Conservation (phyloP, 2,329 filamentous ascomycete species). For the Cyphellophora attinorum region DNA sequence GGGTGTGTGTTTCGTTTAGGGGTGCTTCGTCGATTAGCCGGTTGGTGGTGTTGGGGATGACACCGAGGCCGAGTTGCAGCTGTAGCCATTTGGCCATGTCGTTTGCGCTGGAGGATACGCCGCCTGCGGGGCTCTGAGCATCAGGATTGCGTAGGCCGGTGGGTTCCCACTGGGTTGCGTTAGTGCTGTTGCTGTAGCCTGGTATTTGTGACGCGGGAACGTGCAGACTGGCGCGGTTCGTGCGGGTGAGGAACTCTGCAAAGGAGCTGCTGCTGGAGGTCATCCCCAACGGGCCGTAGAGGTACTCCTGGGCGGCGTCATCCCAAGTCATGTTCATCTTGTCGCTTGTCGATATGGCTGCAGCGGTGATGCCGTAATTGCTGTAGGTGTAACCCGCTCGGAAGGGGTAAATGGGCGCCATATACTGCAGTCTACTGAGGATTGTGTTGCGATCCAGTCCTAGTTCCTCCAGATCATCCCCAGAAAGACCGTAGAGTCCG, state of each 20-base stretch:
- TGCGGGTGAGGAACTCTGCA: background rate
- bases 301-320: background rate
- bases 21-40: no score
- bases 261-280: slow-evolving; percentile 1
- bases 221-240: no score
- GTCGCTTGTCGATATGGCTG: background rate
- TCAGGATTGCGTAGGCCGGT: slow-evolving; percentile 2
- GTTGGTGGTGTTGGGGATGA: no score
- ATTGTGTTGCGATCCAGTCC: slow-evolving; percentile 1
- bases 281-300: slow-evolving; percentile 3
- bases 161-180: background rate
- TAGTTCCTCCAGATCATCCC: slow-evolving; percentile 2
- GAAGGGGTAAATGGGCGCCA: slow-evolving; percentile 1
- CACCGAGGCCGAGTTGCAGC: slow-evolving; percentile 2
- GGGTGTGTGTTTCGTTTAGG: no score
- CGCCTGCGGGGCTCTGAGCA: slow-evolving; percentile 3
- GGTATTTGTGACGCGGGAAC: no score
- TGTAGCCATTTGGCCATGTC: slow-evolving; percentile 4
- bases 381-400: no score
- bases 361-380: slow-evolving; percentile 4
- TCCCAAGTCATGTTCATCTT: slow-evolving; percentile 1
- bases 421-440: slow-evolving; percentile 2
- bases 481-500: slow-evolving; percentile 1
- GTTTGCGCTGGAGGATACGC: slow-evolving; percentile 1
- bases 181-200: no score